These are phyloP conservation scores for Hibiscus syriacus DNA, from an alignment of 345 rosid species.

Conservation along the genomic window DNA sequence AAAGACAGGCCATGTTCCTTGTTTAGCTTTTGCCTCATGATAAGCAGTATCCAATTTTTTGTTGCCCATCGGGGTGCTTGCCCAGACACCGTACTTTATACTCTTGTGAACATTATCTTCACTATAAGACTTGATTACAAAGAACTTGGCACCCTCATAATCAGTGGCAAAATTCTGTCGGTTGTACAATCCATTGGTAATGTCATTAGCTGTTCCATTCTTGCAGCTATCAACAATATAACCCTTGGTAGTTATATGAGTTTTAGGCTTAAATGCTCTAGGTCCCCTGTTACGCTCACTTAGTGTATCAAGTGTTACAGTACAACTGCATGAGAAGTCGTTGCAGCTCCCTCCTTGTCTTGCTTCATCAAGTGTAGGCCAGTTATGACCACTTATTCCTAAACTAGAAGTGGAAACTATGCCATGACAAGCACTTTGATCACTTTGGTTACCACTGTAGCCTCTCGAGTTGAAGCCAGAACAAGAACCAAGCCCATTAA, in stretches of 20 bases:
- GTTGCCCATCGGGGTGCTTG: conserved; percentile 80
- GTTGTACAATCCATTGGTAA: conserved; percentile 25
- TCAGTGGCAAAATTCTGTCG: conserved; percentile 37
- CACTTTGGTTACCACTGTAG: conserved; percentile 24
- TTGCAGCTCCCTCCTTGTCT: conserved; percentile 34
- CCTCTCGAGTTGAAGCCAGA: conserved; percentile 32
- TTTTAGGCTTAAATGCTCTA: conserved; percentile 43
- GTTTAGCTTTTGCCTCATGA: conserved; percentile 55
- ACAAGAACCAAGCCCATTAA: conserved; percentile 37
- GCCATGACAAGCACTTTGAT: conserved; percentile 30
- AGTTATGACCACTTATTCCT: conserved; percentile 32
- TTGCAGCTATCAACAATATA: conserved; percentile 18
- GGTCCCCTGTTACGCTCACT: conserved; percentile 57
- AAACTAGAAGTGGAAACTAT: conserved; percentile 24
- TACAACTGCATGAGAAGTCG: conserved; percentile 33
- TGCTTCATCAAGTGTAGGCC: conserved; percentile 42
- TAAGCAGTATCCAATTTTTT: conserved; percentile 78
- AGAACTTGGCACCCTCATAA: conserved; percentile 64
- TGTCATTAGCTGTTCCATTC: conserved; percentile 16
- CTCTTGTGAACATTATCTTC: conserved; percentile 91
- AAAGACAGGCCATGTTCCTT: conserved; percentile 48
- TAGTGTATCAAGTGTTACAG: conserved; percentile 37
- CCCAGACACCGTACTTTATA: conserved; percentile 87
- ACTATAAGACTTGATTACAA: conserved; percentile 77
- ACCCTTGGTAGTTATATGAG: conserved; percentile 19